Evolutionary conservation across 495 filamentous ascomycete genomes (phyloP).

Genomic region (Hyphodiscus hymeniophilus): DNA sequence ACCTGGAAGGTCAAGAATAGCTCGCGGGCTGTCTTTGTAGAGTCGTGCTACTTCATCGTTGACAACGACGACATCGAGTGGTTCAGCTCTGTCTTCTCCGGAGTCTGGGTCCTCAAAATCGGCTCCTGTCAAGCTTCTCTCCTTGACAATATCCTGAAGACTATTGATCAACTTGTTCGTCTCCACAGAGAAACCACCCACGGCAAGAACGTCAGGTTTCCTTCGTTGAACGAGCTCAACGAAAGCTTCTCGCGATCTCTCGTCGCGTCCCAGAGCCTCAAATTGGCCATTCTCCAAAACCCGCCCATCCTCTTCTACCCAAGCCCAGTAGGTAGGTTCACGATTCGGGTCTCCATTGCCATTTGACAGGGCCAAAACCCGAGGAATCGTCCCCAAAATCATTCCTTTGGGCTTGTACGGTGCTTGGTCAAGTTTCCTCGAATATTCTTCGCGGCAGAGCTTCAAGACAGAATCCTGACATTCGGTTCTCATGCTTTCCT

Average conservation of each 20-base stretch:
- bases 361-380: slow-evolving; percentile 78
- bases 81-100: slow-evolving; percentile 59
- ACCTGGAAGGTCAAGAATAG: slow-evolving; percentile 71
- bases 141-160: slow-evolving; percentile 63
- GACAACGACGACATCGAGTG: slow-evolving; percentile 79
- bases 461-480: slow-evolving; percentile 85
- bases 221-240: slow-evolving; percentile 65
- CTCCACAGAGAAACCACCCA: slow-evolving; percentile 85
- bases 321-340: slow-evolving; percentile 85
- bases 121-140: slow-evolving; percentile 64
- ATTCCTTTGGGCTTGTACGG: slow-evolving; percentile 95
- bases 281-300: slow-evolving; percentile 86
- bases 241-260: slow-evolving; percentile 53
- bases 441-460: slow-evolving; percentile 75
- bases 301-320: slow-evolving; percentile 85
- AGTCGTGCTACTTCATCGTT: slow-evolving; percentile 94
- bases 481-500: slow-evolving; percentile 82
- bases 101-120: slow-evolving; percentile 57
- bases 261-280: slow-evolving; percentile 65
- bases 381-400: slow-evolving; percentile 76
- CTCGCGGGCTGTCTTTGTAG: slow-evolving; percentile 83
- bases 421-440: slow-evolving; percentile 84
- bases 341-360: slow-evolving; percentile 64
- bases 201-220: slow-evolving; percentile 80
- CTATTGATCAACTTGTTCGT: slow-evolving; percentile 76